Percentiles rank a stretch among this genome's conserved stretches.
Conservation (phyloP, 2,329 filamentous ascomycete genomes). For the Tolypocladium paradoxum region DNA sequence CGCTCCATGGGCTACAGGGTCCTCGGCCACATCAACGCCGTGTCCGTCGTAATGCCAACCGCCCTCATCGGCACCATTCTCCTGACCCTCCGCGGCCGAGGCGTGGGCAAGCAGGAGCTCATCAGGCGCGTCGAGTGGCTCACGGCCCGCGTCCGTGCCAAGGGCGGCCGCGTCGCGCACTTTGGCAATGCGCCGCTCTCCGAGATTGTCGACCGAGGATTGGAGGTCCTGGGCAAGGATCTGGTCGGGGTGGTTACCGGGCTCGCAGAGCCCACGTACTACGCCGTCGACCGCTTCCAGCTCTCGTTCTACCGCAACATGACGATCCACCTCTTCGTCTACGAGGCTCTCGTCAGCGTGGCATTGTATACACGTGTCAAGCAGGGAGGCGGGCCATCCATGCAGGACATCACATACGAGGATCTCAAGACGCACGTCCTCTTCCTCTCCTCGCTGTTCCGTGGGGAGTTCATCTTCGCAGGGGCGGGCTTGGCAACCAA, state of each 20-base stretch:
- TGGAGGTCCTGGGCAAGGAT: slow-evolving; percentile 84
- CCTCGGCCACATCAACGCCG: slow-evolving; percentile 85
- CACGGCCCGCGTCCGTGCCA: slow-evolving; percentile 65
- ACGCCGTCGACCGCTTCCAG: slow-evolving; percentile 91
- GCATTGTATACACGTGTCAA: slow-evolving; percentile 89
- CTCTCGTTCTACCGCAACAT: slow-evolving; percentile 98
- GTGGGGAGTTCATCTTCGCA: slow-evolving; percentile 94
- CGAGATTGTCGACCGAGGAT: slow-evolving; percentile 75
- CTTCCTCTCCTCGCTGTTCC: slow-evolving; percentile 88
- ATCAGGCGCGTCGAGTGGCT: slow-evolving; percentile 87
- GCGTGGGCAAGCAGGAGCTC: slow-evolving; percentile 79
- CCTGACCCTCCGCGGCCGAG: slow-evolving; percentile 79
- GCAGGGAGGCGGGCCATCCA: slow-evolving; percentile 70
- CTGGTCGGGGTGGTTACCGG: slow-evolving; percentile 72
- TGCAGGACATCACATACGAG: slow-evolving; percentile 67
- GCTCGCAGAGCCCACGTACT: slow-evolving; percentile 84
- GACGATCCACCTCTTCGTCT: slow-evolving; percentile 97
- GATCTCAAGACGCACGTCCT: slow-evolving; percentile 69
- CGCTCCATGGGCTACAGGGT: slow-evolving; percentile 87
- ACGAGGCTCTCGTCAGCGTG: slow-evolving; percentile 80
- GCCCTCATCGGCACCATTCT: slow-evolving; percentile 90
- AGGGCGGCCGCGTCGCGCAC: slow-evolving; percentile 87
- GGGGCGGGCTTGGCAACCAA: slow-evolving; percentile 75
- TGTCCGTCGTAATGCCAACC: slow-evolving; percentile 96
- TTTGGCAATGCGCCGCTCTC: slow-evolving; percentile 73